A percentile compares a stretch with the other conserved stretches of the same genome.
phyloP scores from a whole-genome alignment of 345 rosid genomes.

The Eucalyptus sideroxylon region DNA sequence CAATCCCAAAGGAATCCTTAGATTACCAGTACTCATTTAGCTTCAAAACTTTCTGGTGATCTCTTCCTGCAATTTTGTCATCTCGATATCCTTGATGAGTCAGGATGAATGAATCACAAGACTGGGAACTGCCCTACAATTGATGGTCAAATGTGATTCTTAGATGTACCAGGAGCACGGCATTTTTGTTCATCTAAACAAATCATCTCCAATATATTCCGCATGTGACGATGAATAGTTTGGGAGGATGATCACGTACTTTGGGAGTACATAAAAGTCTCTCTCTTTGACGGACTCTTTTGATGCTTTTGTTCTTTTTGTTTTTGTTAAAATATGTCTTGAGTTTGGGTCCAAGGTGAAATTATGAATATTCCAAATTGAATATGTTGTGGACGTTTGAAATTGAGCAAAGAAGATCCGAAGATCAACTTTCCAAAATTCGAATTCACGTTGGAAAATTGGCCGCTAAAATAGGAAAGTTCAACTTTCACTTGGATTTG shows the following conservation, averaged over 20 bases:
- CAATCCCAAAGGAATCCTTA: background rate
- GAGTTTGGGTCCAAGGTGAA: too few relatives aligned
- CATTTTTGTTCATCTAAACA: background rate
- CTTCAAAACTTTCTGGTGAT: background rate
- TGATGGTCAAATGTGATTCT: background rate
- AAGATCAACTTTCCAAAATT: too few relatives aligned
- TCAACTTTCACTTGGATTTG: too few relatives aligned
- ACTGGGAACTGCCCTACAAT: background rate
- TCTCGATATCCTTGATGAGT: background rate
- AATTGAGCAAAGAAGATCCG: too few relatives aligned
- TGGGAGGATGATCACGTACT: background rate
- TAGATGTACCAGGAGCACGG: background rate
- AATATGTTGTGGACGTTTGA: too few relatives aligned
- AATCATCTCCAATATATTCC: background rate
- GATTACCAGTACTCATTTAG: background rate
- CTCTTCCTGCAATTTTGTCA: background rate
- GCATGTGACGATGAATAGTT: background rate
- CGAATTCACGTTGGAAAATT: too few relatives aligned
- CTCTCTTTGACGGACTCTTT: background rate
- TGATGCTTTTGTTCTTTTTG: background rate
- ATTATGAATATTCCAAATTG: too few relatives aligned
- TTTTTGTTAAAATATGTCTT: too few relatives aligned
- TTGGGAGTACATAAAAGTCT: background rate
- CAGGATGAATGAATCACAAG: background rate
- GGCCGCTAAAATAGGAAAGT: too few relatives aligned